Evolutionary conservation across 225 moss, liverwort and hornwort genomes (phyloP).

Genomic region (Straminergon stramineum): DNA sequence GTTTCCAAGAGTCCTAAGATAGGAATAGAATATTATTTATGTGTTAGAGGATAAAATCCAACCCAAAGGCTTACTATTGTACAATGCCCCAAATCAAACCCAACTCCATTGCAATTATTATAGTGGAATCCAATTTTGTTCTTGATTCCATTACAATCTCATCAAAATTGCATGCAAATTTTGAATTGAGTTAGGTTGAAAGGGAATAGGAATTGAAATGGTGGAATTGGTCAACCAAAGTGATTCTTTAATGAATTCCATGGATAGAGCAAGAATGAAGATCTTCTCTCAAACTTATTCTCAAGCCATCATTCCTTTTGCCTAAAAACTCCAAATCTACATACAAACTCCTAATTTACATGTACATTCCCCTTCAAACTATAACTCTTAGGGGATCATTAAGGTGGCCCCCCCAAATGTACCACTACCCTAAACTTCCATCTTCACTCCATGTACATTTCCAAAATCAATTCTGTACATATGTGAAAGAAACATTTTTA

Average conservation of each 20-base stretch:
- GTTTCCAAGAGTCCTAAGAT: no score
- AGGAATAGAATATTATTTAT: not conserved
- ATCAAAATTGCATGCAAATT: not conserved
- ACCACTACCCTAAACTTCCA: not conserved
- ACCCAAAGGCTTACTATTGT: not conserved
- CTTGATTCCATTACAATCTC: not conserved
- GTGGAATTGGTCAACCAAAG: not conserved
- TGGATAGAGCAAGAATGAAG: not conserved
- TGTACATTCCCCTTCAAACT: not conserved
- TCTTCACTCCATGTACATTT: not conserved
- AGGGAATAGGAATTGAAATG: not conserved
- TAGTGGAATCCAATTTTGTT: not conserved
- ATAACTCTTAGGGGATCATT: no score
- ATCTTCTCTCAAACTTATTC: not conserved
- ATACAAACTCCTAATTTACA: not conserved
- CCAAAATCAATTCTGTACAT: not conserved
- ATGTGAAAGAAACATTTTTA: accelerated
- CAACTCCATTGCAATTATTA: not conserved
- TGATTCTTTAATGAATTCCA: accelerated
- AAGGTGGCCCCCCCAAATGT: accelerated
- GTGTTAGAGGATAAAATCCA: no score
- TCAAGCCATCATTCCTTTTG: not conserved
- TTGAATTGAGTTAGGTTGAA: not conserved
- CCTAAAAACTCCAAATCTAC: not conserved
- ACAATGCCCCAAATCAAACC: not conserved